Evolutionary conservation across 305 asterid genomes (phyloP).

Genomic region (Ruellia speciosa): DNA sequence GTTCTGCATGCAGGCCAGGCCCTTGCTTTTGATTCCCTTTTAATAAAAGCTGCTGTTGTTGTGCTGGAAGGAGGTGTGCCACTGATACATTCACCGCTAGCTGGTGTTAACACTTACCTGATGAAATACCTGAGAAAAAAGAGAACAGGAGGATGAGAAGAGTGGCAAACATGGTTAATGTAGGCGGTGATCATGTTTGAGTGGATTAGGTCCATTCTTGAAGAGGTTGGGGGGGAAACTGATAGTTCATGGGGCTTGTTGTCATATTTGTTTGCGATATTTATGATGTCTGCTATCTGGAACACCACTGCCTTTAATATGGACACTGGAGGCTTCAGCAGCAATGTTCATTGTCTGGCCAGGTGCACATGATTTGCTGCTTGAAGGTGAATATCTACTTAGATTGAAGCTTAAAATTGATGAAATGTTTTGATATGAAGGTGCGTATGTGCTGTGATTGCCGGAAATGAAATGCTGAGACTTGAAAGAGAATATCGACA

Average conservation of each 20-base stretch:
- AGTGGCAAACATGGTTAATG: slow-evolving; percentile 66
- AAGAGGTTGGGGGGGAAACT: slow-evolving; percentile 87
- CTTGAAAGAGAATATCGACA: slow-evolving; percentile 80
- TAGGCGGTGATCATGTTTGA: slow-evolving; percentile 71
- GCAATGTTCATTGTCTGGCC: slow-evolving; percentile 86
- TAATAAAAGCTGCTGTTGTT: slow-evolving; percentile 78
- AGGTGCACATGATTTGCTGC: slow-evolving; percentile 35
- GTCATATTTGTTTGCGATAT: slow-evolving; percentile 84
- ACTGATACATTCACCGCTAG: slow-evolving; percentile 72
- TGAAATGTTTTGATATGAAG: too few relatives aligned
- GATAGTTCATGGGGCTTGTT: slow-evolving; percentile 94
- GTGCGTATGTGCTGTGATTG: slow-evolving; percentile 86
- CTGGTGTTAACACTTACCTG: slow-evolving; percentile 73
- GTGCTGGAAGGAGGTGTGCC: slow-evolving; percentile 93
- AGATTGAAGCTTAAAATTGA: background rate
- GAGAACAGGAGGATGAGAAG: slow-evolving; percentile 87
- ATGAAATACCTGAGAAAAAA: slow-evolving; percentile 76
- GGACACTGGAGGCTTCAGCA: slow-evolving; percentile 93
- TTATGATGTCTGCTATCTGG: slow-evolving; percentile 86
- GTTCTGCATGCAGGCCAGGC: slow-evolving; percentile 98
- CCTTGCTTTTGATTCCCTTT: slow-evolving; percentile 70
- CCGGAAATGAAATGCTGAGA: slow-evolving; percentile 81
- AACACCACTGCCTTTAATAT: slow-evolving; percentile 79
- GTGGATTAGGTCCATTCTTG: slow-evolving; percentile 80
- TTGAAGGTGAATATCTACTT: background rate